Percentiles rank a stretch among this genome's conserved stretches.
Conservation (phyloP, 192 early-diverging fungal genomes). For the Coemansia sp. region DNA sequence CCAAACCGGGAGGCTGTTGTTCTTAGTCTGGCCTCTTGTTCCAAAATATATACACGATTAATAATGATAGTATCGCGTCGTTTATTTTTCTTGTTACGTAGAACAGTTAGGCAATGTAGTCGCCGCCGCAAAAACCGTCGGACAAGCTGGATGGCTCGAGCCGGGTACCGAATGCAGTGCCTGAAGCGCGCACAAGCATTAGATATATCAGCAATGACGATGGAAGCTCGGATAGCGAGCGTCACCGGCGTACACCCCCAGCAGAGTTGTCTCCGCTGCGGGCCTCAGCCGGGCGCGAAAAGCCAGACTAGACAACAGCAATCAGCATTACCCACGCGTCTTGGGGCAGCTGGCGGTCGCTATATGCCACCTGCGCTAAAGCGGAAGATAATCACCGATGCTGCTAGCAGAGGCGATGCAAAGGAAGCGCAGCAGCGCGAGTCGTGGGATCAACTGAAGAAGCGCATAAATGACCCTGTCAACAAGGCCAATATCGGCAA, state of each 20-base stretch:
- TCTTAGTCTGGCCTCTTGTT: too few species aligned
- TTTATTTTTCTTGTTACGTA: not conserved
- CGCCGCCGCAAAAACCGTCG: not conserved
- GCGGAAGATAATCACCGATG: conserved; percentile 61
- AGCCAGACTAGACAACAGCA: not conserved
- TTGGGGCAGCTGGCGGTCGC: conserved; percentile 18
- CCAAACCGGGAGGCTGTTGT: too few species aligned
- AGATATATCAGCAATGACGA: not conserved
- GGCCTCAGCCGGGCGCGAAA: not conserved
- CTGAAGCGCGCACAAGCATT: not conserved
- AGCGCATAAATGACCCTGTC: conserved; percentile 90
- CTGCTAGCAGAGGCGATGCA: conserved; percentile 1
- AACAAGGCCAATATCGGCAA: conserved; percentile 93
- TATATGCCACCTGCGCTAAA: conserved; percentile 85
- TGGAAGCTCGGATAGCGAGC: not conserved
- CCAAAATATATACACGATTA: too few species aligned
- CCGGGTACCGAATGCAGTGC: not conserved
- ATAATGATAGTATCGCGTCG: not conserved
- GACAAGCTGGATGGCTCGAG: not conserved
- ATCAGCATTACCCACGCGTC: not conserved
- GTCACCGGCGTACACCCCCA: not conserved
- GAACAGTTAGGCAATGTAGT: not conserved
- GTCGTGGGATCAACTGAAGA: conserved; percentile 92
- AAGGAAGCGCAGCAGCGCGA: conserved; percentile 65
- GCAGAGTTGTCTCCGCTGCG: not conserved